Conservation (phyloP, 352 stramenopile genomes). For the Elongisporangium anandrum region DNA sequence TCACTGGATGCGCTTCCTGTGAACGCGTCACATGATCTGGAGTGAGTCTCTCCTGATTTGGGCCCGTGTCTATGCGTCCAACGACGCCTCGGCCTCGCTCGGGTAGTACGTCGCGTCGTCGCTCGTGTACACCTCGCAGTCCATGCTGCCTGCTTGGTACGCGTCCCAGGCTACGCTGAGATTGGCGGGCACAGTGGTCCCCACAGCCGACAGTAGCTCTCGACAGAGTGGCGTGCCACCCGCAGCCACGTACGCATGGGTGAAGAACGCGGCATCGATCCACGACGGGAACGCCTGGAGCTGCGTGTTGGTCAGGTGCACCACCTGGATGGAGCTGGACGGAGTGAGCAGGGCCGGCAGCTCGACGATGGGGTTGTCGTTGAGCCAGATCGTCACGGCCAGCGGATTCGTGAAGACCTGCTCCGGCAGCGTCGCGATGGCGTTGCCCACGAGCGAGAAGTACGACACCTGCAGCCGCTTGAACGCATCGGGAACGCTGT, state of each 20-base stretch:
- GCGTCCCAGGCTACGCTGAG: neutral
- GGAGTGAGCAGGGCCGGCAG: slow-evolving; percentile 10
- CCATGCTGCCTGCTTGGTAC: slow-evolving; percentile 1
- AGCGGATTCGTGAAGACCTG: slow-evolving; percentile 9
- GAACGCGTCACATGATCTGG: neutral
- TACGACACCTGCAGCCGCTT: slow-evolving; percentile 12
- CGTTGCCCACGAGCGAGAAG: slow-evolving; percentile 18
- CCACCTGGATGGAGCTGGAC: slow-evolving; percentile 5
- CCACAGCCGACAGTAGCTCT: slow-evolving; percentile 1
- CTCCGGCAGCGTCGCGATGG: slow-evolving; percentile 6
- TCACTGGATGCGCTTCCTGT: neutral
- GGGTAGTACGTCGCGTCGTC: slow-evolving; percentile 15
- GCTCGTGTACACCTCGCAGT: slow-evolving; percentile 2
- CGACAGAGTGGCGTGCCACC: slow-evolving; percentile 8
- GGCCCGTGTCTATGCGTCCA: slow-evolving; percentile 8
- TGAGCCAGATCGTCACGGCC: slow-evolving; percentile 12
- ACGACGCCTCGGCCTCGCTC: slow-evolving; percentile 1
- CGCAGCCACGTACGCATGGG: neutral
- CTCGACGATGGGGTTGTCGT: slow-evolving; percentile 14
- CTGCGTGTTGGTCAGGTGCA: slow-evolving; percentile 5
- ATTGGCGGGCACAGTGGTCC: neutral
- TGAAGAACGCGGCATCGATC: slow-evolving; percentile 10
- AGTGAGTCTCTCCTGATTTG: neutral
- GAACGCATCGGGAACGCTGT: slow-evolving; percentile 9
- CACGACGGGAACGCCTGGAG: slow-evolving; percentile 3